These are phyloP conservation scores for Penicillium cosmopolitanum DNA, from an alignment of 495 filamentous ascomycete genomes.

Conservation along the genomic window DNA sequence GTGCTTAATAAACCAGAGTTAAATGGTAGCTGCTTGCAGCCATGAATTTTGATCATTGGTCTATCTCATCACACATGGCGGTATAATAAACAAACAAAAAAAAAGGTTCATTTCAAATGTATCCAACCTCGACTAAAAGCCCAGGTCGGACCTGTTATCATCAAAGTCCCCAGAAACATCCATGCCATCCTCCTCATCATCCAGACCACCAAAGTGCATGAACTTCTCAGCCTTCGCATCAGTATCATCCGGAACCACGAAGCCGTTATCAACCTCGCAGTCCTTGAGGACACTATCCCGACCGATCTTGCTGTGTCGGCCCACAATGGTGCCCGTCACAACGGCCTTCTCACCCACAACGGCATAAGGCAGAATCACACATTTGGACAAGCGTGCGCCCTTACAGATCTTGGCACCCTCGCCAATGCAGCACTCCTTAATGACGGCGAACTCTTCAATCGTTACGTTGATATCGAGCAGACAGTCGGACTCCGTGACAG, in stretches of 20 bases:
- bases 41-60: slow-evolving; percentile 14
- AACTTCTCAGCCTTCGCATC: slow-evolving; percentile 86
- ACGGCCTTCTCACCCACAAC: slow-evolving; percentile 76
- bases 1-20: too few species aligned
- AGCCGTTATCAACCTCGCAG: slow-evolving; percentile 87
- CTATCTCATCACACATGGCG: slow-evolving; percentile 22
- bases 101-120: background rate
- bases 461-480: slow-evolving; percentile 85
- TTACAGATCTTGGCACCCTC: slow-evolving; percentile 80
- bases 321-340: slow-evolving; percentile 81
- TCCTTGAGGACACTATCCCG: slow-evolving; percentile 76
- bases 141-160: slow-evolving; percentile 30
- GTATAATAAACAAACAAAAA: slow-evolving; percentile 11
- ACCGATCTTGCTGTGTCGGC: slow-evolving; percentile 73
- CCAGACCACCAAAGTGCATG: slow-evolving; percentile 77
- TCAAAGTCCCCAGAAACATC: slow-evolving; percentile 37
- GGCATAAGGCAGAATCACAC: slow-evolving; percentile 88
- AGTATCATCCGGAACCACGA: slow-evolving; percentile 77
- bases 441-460: slow-evolving; percentile 77
- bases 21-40: background rate
- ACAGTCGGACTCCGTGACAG: slow-evolving; percentile 74
- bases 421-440: slow-evolving; percentile 88
- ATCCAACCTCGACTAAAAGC: slow-evolving; percentile 8
- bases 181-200: slow-evolving; percentile 45
- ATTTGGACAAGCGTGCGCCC: slow-evolving; percentile 78